Base-by-base conservation (phyloP, 192 early-diverging fungal species). In the Funneliformis mosseae region DNA sequence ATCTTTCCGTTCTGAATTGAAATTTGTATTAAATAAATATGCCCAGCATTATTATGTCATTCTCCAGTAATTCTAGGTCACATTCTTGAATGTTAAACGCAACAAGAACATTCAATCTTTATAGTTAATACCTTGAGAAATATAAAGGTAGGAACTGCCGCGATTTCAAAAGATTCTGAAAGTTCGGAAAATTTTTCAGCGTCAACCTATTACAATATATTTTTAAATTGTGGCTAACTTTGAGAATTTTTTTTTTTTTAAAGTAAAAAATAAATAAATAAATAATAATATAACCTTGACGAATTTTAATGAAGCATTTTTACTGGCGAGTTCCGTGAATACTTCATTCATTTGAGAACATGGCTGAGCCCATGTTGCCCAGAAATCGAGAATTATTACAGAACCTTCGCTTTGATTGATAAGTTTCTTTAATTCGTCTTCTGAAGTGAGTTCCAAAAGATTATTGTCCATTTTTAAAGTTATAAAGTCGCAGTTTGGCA, bases 261-360 rank as follows among this genome's bases (percentile, higher is more conserved):
- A 25, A 21, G 28, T 38, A 14, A 6, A n/a, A 33, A 59, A 25
- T 55, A 33, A 8, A 3, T 60, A 60, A 11, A 39, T 4, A n/a
- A 71, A 5, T 39, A 59, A 41, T n/a, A 46, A 25, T 18, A 81
- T 28, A 77, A 98, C 93, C 87, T 91, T 89, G 81, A 97, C 83
- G 82, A 95, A 98, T 63, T 88, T 83, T 14, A 97, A 82, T 68
- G 89, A 83, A 28, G 94, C 83, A 83, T 92, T 93, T 84, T 96
- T 96, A 60, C 83, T 83, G 11, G 94, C 92, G 41, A 98, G 88
- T 82, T 96, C 96, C 68, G 87, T 87, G 83, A 98, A 95, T n/a
- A 99, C 92, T 45, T 91, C 90, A 84, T 95, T 95, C 92, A 99
- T 96, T 85, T 97, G 95, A 81, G 88, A 84, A 87, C 96, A 98